A percentile compares a stretch with the other conserved stretches of the same genome.
phyloP scores from a whole-genome alignment of 208 protist species.

The Wallacemonas sp. region DNA sequence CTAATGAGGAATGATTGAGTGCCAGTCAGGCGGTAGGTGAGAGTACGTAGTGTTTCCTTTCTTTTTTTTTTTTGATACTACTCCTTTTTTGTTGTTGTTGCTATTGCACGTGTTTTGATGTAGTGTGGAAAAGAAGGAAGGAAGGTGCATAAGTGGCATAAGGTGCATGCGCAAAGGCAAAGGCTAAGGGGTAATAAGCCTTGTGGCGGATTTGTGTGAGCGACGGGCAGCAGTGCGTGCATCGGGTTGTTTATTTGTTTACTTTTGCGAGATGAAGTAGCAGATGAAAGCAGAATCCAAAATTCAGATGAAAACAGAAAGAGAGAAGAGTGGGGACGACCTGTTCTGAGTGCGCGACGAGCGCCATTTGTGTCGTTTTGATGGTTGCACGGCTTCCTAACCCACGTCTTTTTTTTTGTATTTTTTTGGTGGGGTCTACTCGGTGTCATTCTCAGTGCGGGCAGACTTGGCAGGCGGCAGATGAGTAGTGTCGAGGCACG shows the following conservation, averaged over 20 bases:
- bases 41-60: background rate
- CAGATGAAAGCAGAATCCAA: conserved; percentile 16
- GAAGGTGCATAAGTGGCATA: no score
- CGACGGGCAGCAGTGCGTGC: background rate
- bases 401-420: conserved; percentile 7
- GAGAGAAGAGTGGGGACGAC: background rate
- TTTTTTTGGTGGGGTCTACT: background rate
- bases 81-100: conserved; percentile 20
- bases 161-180: no score
- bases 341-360: background rate
- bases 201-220: no score
- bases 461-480: background rate
- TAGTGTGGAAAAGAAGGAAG: no score
- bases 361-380: background rate
- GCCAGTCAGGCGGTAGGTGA: no score
- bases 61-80: conserved; percentile 17
- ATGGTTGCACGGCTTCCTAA: no score
- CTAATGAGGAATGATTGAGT: no score
- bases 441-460: background rate
- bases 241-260: background rate
- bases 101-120: conserved; percentile 14
- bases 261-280: background rate
- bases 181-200: no score
- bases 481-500: background rate
- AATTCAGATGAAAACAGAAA: conserved; percentile 20